phyloP scores from a whole-genome alignment of 106 monocot species.

The Acorus calamus region DNA sequence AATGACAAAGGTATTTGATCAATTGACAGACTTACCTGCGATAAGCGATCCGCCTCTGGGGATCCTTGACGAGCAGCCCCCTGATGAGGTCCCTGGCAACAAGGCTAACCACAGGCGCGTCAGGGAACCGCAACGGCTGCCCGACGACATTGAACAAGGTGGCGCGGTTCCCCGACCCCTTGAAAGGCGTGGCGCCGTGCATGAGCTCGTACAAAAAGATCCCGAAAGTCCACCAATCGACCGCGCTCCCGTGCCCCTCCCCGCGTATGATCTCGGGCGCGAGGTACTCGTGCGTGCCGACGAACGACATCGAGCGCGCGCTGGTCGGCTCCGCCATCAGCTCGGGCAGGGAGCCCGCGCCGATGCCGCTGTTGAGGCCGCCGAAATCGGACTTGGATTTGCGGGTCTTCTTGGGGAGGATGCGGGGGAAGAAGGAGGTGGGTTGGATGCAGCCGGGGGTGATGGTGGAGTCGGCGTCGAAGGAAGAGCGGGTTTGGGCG shows the following conservation, averaged over 20 bases:
- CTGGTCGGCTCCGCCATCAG: conserved; percentile 16
- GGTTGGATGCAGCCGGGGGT: background rate
- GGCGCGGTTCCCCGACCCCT: conserved; percentile 12
- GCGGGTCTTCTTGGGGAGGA: conserved; percentile 15
- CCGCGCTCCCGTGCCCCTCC: conserved; percentile 23
- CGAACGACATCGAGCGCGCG: conserved; percentile 14
- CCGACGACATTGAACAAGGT: conserved; percentile 17
- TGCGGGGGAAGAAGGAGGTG: conserved; percentile 16
- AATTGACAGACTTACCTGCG: background rate
- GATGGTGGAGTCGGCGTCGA: too few relatives aligned
- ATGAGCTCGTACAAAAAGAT: conserved; percentile 24
- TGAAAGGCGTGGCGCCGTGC: conserved; percentile 19
- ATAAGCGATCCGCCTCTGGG: conserved; percentile 11
- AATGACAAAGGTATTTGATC: too few relatives aligned
- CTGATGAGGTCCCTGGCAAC: conserved; percentile 16
- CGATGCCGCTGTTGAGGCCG: background rate
- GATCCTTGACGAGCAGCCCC: conserved; percentile 20
- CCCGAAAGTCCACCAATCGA: conserved; percentile 29
- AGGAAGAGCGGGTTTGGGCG: too few relatives aligned
- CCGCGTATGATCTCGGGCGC: conserved; percentile 12
- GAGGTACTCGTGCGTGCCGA: conserved; percentile 19
- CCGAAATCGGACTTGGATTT: conserved; percentile 22
- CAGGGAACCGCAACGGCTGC: conserved; percentile 14
- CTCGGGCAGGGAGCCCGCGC: conserved; percentile 2
- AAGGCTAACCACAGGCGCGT: conserved; percentile 2